Base-by-base conservation (phyloP, 164 flowering plant genomes). In the Vitis vinifera region DNA sequence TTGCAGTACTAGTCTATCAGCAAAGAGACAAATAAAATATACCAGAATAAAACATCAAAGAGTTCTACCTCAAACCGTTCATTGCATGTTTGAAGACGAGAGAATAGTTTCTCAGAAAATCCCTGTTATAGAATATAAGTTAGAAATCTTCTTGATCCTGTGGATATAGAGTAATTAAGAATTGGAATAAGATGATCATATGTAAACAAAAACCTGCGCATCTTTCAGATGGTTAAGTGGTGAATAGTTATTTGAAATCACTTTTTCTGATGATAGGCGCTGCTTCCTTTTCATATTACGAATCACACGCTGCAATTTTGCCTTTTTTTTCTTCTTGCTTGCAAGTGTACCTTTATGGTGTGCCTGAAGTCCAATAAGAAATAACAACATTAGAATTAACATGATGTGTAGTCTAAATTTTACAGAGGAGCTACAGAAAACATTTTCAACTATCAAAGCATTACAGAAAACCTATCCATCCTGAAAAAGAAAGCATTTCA, bases 261-360 rank as follows among this genome's bases (percentile, higher is more conserved):
- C 82, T 3, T 79, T 85, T 70, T 85, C 88, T 51, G 92, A 87
- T 49, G 90, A 79, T 70, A 77, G 2, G 9, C 97, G 86, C 68
- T 93, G 97, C 78, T 91, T 84, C 78, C 77, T 93, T 83, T 93
- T 93, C 91, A 93, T 85, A 82, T 88, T 93, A 69, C 93, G 96
- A 51, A 89, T 70, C 12, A 79, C 94, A 68, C 96, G 96, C 79
- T 87, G 85, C 78, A 95, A 60, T 75, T 95, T 95, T 59, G 98
- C 98, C 73, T 93, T 71, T 89, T 95, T 95, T 83, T 95, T 95
- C 87, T 91, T 95, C 81, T 91, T 95, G 87, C 97, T 93, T 14
- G 94, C 55, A 55, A 71, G 13, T 68, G 99, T 95, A 63, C 99
- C 98, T 75, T 91, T 80, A 72, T 91, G 82, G 74, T 76, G 73